These are phyloP conservation scores for Amphibolis antarctica DNA, from an alignment of 106 monocot species.

Conservation along the genomic window DNA sequence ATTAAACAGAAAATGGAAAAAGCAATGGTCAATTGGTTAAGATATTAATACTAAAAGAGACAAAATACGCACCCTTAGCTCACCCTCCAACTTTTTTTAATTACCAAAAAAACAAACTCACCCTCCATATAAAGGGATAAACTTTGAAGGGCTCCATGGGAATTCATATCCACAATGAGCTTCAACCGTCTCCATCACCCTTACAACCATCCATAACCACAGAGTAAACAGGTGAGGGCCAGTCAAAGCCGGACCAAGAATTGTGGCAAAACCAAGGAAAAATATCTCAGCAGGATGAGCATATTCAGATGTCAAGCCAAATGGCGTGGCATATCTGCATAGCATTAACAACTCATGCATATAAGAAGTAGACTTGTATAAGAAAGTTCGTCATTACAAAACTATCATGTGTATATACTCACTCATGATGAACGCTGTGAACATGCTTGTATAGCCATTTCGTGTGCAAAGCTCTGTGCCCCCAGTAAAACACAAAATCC, in stretches of 20 bases:
- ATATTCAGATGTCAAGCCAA: slow-evolving; percentile 91
- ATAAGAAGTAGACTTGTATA: neutral
- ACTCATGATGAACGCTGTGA: slow-evolving; percentile 76
- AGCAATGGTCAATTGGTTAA: too few species aligned
- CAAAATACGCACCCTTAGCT: neutral
- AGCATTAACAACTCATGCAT: neutral
- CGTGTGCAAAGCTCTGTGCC: slow-evolving; percentile 58
- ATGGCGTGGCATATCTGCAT: slow-evolving; percentile 74
- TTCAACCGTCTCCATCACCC: slow-evolving; percentile 90
- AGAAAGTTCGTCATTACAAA: neutral
- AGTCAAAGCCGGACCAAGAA: slow-evolving; percentile 80
- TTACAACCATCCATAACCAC: slow-evolving; percentile 89
- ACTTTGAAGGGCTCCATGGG: slow-evolving; percentile 92
- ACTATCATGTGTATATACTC: slow-evolving; percentile 8
- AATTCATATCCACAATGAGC: slow-evolving; percentile 91
- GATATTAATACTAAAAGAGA: neutral
- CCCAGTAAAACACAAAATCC: slow-evolving; percentile 72
- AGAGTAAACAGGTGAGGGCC: slow-evolving; percentile 81
- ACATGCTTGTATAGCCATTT: slow-evolving; percentile 78
- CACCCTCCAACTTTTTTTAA: neutral
- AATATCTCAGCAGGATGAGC: slow-evolving; percentile 92
- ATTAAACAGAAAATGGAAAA: neutral
- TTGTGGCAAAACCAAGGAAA: slow-evolving; percentile 81
- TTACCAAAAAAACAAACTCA: slow-evolving; percentile 19
- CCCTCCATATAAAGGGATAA: slow-evolving; percentile 89